Conservation (phyloP, 108 stramenopile species). For the Fistulifera pelliculosa region DNA sequence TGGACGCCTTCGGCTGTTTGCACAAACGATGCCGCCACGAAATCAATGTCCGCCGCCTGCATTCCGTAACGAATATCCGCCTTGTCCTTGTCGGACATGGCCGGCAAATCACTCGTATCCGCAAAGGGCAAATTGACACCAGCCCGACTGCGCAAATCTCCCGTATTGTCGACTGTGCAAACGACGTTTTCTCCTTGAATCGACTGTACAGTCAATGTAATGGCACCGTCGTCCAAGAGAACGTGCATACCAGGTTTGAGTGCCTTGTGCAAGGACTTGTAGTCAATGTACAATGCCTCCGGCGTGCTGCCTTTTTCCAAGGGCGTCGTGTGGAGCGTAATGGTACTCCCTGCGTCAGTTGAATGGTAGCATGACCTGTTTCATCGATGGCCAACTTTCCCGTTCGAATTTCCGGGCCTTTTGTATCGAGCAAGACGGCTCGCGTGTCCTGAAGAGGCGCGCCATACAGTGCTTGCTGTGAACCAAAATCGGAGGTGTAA, state of each 20-base stretch:
- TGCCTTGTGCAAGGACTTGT: constrained; percentile 44
- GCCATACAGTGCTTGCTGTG: neutral
- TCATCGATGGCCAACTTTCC: constrained; percentile 71
- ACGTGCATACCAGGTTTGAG: constrained; percentile 80
- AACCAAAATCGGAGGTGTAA: constrained; percentile 6
- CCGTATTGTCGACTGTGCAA: constrained; percentile 70
- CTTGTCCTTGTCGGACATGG: constrained; percentile 84
- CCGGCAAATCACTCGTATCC: constrained; percentile 71
- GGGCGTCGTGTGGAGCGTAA: constrained; percentile 54
- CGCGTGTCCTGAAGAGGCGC: constrained; percentile 42
- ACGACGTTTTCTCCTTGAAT: constrained; percentile 46
- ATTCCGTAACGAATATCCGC: constrained; percentile 83
- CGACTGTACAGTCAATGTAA: constrained; percentile 70
- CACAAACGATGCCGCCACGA: constrained; percentile 87
- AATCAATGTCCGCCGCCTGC: constrained; percentile 78
- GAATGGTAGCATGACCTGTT: constrained; percentile 66
- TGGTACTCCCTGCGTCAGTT: constrained; percentile 39
- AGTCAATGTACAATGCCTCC: constrained; percentile 72
- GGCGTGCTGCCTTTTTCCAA: constrained; percentile 55
- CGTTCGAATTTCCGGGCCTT: constrained; percentile 91
- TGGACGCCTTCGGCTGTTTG: constrained; percentile 76
- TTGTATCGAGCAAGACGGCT: constrained; percentile 84
- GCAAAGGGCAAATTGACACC: constrained; percentile 97
- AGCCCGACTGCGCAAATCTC: constrained; percentile 83
- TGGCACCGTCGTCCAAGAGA: constrained; percentile 94